Evolutionary conservation across 106 monocot genomes (phyloP).

Genomic region (Dendrobium chrysotoxum): DNA sequence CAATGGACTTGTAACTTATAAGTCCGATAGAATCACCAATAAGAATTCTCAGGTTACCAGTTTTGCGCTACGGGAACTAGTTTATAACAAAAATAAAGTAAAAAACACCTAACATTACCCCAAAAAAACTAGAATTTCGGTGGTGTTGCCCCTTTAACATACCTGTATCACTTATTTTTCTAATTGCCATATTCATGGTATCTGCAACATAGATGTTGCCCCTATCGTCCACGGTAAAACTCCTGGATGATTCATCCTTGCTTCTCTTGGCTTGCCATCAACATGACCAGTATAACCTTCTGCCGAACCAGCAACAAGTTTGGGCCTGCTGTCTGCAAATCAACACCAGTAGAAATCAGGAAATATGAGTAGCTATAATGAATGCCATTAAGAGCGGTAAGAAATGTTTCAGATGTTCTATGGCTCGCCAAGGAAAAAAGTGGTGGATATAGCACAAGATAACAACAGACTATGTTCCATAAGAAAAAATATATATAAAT

Average conservation of each 20-base stretch:
- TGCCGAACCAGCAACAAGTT: constrained; percentile 74
- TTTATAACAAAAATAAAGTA: not conserved
- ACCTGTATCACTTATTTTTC: constrained; percentile 90
- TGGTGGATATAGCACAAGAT: not conserved
- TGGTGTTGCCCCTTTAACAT: constrained; percentile 8
- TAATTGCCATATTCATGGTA: constrained; percentile 77
- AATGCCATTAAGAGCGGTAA: not conserved
- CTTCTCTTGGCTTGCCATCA: constrained; percentile 67
- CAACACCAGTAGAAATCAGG: not conserved
- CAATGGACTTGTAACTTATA: not conserved
- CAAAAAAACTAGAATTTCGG: not conserved
- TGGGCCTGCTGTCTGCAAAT: constrained; percentile 71
- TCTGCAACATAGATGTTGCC: constrained; percentile 94
- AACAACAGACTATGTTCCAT: not conserved
- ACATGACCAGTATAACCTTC: constrained; percentile 81
- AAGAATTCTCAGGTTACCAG: not conserved
- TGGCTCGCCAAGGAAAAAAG: not conserved
- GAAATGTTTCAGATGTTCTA: not conserved
- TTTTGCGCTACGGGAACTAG: not conserved
- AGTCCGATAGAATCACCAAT: not conserved
- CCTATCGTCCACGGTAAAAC: constrained; percentile 73
- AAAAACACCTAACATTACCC: not conserved
- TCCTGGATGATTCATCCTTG: constrained; percentile 80
- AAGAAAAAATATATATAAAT: not conserved
- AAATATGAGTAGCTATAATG: not conserved